Evolutionary conservation across 2,329 filamentous ascomycete species (phyloP).

Genomic region (Metarhizium robertsii): DNA sequence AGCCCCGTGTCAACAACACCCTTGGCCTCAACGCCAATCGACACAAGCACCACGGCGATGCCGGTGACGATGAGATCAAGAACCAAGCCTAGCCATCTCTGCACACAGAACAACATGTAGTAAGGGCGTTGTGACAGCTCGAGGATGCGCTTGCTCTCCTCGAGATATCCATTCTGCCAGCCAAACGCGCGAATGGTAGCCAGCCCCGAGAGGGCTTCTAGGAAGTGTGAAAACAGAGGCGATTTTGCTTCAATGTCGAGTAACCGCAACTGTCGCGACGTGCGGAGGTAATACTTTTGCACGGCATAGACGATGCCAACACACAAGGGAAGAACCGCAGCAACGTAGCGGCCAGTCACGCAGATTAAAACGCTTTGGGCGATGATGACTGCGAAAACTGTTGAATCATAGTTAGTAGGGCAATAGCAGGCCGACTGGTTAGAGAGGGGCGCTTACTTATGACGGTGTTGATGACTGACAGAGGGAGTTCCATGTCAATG

Average conservation of each 20-base stretch:
- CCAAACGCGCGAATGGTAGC: constrained; percentile 24
- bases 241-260: constrained; percentile 19
- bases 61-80: constrained; percentile 35
- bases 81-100: constrained; percentile 38
- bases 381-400: not conserved
- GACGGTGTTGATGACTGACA: not conserved
- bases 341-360: constrained; percentile 28
- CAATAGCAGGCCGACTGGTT: not conserved
- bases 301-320: constrained; percentile 16
- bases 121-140: constrained; percentile 20
- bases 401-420: too few species aligned
- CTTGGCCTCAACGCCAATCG: constrained; percentile 18
- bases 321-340: constrained; percentile 36
- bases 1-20: not conserved
- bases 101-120: constrained; percentile 36
- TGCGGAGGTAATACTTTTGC: constrained; percentile 18
- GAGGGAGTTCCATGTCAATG: constrained; percentile 3
- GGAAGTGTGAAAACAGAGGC: constrained; percentile 17
- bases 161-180: constrained; percentile 11
- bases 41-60: constrained; percentile 35
- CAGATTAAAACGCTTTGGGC: constrained; percentile 25
- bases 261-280: constrained; percentile 20
- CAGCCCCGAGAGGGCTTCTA: constrained; percentile 13
- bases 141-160: constrained; percentile 16
- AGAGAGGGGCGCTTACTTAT: not conserved